Percentiles rank a stretch among this genome's conserved stretches.
Evolutionary conservation across 805 yeast species (phyloP).

Genomic region (Dipodascus geniculatus): DNA sequence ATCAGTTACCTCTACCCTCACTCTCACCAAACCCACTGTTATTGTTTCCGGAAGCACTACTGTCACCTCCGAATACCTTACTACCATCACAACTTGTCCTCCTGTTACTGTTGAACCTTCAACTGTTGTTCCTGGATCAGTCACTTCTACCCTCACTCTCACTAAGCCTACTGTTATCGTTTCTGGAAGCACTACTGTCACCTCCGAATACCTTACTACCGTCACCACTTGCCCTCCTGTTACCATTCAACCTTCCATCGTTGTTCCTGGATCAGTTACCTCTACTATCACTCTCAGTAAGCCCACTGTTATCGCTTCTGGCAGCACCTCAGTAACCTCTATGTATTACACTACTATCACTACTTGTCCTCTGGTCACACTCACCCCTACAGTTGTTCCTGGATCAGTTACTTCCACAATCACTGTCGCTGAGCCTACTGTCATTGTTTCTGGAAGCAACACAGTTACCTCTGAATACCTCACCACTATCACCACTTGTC

Average conservation of each 20-base stretch:
- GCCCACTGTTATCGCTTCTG: slow-evolving; percentile 1
- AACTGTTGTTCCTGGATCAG: neutral
- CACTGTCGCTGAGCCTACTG: neutral
- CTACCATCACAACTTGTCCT: neutral
- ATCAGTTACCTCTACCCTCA: neutral
- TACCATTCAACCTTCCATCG: neutral
- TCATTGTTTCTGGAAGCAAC: neutral
- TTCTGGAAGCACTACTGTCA: neutral
- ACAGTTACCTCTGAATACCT: neutral
- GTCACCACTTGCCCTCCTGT: slow-evolving; percentile 1
- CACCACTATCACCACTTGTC: slow-evolving; percentile 1
- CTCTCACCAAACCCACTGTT: neutral
- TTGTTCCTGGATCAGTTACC: neutral
- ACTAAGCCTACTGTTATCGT: neutral
- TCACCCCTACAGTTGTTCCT: slow-evolving; percentile 1
- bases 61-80: neutral
- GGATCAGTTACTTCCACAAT: neutral
- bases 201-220: neutral
- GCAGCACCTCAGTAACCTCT: neutral
- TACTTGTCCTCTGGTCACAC: neutral
- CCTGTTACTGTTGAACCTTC: neutral
- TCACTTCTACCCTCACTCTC: neutral
- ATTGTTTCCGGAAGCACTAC: neutral
- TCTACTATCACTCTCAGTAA: neutral
- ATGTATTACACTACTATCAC: neutral